Conservation (phyloP, 257 asterid species). For the Asclepias syriaca region DNA sequence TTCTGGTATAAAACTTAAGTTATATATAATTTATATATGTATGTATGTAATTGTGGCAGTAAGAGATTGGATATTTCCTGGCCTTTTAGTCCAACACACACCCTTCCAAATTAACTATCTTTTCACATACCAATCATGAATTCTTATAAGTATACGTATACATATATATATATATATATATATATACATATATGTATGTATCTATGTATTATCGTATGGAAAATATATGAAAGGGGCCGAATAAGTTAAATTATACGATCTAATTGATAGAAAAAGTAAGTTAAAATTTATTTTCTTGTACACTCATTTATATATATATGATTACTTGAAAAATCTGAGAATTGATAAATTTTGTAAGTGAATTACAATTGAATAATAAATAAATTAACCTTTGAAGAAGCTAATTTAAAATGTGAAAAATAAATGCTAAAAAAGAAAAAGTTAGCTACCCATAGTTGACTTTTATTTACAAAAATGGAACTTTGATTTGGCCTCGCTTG, state of each 20-base stretch:
- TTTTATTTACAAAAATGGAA: neutral
- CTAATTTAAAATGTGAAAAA: no score
- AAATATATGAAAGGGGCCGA: no score
- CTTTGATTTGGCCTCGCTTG: neutral
- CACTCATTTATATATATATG: no score
- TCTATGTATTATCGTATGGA: no score
- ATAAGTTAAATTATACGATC: no score
- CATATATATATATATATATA: neutral
- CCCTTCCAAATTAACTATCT: neutral
- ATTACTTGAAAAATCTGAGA: no score
- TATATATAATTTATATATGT: neutral
- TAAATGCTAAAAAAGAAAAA: neutral
- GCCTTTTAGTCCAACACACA: neutral
- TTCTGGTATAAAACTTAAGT: neutral
- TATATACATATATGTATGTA: no score
- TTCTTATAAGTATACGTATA: neutral
- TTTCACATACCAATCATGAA: neutral
- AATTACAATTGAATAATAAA: no score
- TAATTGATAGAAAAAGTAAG: no score
- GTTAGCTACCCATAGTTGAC: neutral
- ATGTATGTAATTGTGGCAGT: neutral
- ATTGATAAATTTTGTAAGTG: no score
- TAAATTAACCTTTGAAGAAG: no score
- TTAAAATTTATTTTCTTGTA: no score
- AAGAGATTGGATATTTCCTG: neutral